These are phyloP conservation scores for Phytophthora cactorum DNA, from an alignment of 352 stramenopile genomes.

Conservation along the genomic window DNA sequence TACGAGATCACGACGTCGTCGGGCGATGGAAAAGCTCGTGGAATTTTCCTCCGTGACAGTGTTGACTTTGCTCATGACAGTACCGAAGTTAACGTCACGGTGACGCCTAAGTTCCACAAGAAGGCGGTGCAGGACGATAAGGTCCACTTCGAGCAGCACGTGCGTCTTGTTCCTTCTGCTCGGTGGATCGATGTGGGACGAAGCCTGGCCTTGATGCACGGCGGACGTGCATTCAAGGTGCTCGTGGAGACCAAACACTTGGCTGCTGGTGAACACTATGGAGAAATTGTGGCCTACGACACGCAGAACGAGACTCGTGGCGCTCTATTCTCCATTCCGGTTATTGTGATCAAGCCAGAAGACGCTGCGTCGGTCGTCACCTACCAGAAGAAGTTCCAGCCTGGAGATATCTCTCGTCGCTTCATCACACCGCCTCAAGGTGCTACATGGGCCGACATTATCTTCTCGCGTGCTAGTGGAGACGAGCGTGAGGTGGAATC, in stretches of 20 bases:
- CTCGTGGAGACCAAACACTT: conserved; percentile 88
- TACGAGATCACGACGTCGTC: conserved; percentile 60
- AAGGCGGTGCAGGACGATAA: conserved; percentile 80
- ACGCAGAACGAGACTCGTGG: conserved; percentile 65
- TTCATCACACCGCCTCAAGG: conserved; percentile 83
- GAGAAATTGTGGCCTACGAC: conserved; percentile 86
- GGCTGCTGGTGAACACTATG: conserved; percentile 82
- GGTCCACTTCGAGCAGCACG: conserved; percentile 89
- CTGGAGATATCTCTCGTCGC: conserved; percentile 74
- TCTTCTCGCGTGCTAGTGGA: conserved; percentile 58
- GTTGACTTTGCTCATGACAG: conserved; percentile 79
- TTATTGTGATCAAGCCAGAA: conserved; percentile 91
- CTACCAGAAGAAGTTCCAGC: conserved; percentile 61
- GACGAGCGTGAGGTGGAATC: conserved; percentile 59
- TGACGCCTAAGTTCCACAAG: conserved; percentile 91
- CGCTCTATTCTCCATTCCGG: conserved; percentile 90
- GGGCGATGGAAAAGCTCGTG: conserved; percentile 56
- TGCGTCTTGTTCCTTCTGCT: conserved; percentile 81
- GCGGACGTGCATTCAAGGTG: conserved; percentile 89
- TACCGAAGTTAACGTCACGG: conserved; percentile 82
- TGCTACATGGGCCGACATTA: conserved; percentile 89
- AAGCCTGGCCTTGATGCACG: conserved; percentile 88
- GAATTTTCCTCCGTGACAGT: conserved; percentile 85
- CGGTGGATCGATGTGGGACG: conserved; percentile 90
- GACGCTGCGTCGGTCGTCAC: conserved; percentile 34